A percentile compares a stretch with the other conserved stretches of the same genome.
phyloP scores from a whole-genome alignment of 2,329 filamentous ascomycete genomes.

The Aspergillus ochraceus region DNA sequence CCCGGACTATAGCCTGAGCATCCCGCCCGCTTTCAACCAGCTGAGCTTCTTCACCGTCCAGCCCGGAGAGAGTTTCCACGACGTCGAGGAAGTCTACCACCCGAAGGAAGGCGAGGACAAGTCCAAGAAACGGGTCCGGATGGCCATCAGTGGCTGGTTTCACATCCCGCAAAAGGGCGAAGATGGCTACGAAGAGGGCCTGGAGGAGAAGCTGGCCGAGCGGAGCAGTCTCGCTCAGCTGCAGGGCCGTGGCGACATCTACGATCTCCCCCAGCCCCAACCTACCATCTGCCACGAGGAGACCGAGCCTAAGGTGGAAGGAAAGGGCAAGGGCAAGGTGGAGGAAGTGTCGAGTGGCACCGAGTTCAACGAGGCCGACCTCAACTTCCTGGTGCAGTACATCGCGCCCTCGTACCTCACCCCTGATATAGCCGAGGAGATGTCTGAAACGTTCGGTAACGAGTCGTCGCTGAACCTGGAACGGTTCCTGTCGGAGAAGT shows the following conservation, averaged over 20 bases:
- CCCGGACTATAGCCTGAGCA: constrained; percentile 75
- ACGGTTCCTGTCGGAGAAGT: constrained; percentile 75
- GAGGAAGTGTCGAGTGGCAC: constrained; percentile 51
- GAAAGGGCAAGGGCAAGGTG: constrained; percentile 38
- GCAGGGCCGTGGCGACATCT: constrained; percentile 85
- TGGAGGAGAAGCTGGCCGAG: constrained; percentile 84
- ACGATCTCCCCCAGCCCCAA: constrained; percentile 73
- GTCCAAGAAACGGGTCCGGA: constrained; percentile 67
- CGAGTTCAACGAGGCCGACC: constrained; percentile 72
- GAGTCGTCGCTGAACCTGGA: constrained; percentile 81
- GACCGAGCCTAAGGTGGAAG: constrained; percentile 38
- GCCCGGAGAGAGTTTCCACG: constrained; percentile 97
- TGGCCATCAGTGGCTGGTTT: constrained; percentile 99
- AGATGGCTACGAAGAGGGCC: constrained; percentile 82
- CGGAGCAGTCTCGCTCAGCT: constrained; percentile 91
- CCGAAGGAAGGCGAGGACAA: constrained; percentile 60
- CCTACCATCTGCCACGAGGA: constrained; percentile 50
- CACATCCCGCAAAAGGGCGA: constrained; percentile 96
- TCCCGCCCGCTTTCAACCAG: constrained; percentile 96
- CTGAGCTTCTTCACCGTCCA: constrained; percentile 97
- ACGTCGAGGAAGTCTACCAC: constrained; percentile 96
- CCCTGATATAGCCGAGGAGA: constrained; percentile 82
- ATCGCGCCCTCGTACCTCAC: constrained; percentile 88
- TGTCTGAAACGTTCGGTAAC: constrained; percentile 76
- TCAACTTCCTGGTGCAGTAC: constrained; percentile 88